These are phyloP conservation scores for Mycothermus thermophilus DNA, from an alignment of 495 filamentous ascomycete species.

Conservation along the genomic window DNA sequence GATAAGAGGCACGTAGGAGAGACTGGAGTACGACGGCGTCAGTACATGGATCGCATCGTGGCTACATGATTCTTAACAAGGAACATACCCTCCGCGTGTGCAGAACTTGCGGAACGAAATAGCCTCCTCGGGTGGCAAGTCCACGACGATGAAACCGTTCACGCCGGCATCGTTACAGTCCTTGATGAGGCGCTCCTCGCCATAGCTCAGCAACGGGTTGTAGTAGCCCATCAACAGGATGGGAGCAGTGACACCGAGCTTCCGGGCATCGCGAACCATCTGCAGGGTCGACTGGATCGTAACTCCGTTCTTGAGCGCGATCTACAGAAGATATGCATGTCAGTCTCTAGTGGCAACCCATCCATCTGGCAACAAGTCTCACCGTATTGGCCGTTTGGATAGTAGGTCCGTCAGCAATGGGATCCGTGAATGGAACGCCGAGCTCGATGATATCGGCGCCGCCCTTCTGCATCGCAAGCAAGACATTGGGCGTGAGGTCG, in stretches of 20 bases:
- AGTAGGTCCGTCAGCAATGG: constrained; percentile 88
- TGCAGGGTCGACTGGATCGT: constrained; percentile 62
- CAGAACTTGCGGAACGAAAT: constrained; percentile 80
- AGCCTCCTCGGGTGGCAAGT: constrained; percentile 94
- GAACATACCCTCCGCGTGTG: constrained; percentile 50
- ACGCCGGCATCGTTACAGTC: constrained; percentile 79
- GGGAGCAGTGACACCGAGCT: constrained; percentile 61
- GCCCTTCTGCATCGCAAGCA: constrained; percentile 83
- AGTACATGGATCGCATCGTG: no score
- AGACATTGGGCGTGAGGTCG: constrained; percentile 64
- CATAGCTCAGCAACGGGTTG: constrained; percentile 86
- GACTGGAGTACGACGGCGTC: constrained; percentile 27
- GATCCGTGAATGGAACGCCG: constrained; percentile 92
- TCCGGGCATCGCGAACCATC: constrained; percentile 64
- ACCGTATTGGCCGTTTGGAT: constrained; percentile 86
- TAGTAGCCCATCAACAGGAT: constrained; percentile 98
- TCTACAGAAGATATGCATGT: no score
- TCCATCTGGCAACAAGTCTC: no score
- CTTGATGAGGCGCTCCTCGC: constrained; percentile 72
- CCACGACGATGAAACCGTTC: constrained; percentile 96
- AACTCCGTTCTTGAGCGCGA: constrained; percentile 77
- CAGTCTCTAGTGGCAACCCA: no score
- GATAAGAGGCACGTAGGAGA: constrained; percentile 92
- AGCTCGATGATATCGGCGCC: constrained; percentile 80
- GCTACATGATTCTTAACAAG: no score